Evolutionary conservation across 768 basidiomycete species (phyloP).

Genomic region (Antrodiella citrinella): DNA sequence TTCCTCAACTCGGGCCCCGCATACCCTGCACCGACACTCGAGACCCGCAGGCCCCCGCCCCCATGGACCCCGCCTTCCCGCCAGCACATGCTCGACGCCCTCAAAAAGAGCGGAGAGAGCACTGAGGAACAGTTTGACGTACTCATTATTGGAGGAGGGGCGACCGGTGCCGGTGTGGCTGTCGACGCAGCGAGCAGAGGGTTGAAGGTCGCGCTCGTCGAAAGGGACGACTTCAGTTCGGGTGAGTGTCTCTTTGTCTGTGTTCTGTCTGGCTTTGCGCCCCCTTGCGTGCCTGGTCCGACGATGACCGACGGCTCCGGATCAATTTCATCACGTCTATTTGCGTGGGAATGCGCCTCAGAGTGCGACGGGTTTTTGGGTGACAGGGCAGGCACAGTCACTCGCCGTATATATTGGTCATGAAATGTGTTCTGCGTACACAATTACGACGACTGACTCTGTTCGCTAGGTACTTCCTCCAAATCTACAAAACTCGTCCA

Average conservation of each 20-base stretch:
- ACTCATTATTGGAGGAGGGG: conserved; percentile 87
- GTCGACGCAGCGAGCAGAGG: conserved; percentile 91
- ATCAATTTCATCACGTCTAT: not conserved
- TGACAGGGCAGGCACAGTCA: too few species aligned
- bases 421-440: not conserved
- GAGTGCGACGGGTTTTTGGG: too few species aligned
- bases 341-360: not conserved
- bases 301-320: not conserved
- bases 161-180: conserved; percentile 94
- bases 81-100: conserved; percentile 51
- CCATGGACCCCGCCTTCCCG: conserved; percentile 73
- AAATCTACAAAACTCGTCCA: conserved; percentile 98
- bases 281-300: not conserved
- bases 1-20: conserved; percentile 69
- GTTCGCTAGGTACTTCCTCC: conserved; percentile 72
- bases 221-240: conserved; percentile 85
- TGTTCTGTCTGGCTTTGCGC: not conserved
- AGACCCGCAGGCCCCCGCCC: conserved; percentile 64
- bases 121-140: conserved; percentile 48
- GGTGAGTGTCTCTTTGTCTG: conserved; percentile 34
- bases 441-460: not conserved
- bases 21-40: conserved; percentile 54
- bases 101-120: conserved; percentile 34
- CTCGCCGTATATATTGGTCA: not conserved
- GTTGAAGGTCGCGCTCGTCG: conserved; percentile 87